Evolutionary conservation across 441 rosid species (phyloP).

Genomic region (Eruca vesicaria): DNA sequence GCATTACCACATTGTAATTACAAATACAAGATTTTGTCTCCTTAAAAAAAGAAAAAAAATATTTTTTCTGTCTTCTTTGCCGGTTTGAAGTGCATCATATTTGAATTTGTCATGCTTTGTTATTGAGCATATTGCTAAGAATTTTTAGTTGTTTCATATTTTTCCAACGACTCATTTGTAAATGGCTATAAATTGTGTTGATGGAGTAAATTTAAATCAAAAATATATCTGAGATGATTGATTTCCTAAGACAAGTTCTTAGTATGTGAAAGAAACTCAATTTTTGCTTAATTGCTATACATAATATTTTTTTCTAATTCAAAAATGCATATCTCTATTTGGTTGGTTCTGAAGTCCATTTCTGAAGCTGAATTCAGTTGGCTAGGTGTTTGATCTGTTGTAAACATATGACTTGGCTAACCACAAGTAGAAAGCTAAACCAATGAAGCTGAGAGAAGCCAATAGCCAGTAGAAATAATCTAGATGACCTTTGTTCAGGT

Average conservation of each 20-base stretch:
- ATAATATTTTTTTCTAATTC: not conserved
- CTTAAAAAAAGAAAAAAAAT: too few relatives aligned
- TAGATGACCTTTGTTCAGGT: slow-evolving; percentile 49
- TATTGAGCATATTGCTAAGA: not conserved
- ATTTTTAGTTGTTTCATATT: not conserved
- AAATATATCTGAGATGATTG: not conserved
- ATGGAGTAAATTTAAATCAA: not conserved
- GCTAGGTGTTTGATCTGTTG: slow-evolving; percentile 18
- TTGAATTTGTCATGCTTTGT: not conserved
- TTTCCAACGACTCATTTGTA: not conserved
- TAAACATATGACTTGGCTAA: slow-evolving; percentile 29
- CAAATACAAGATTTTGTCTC: too few relatives aligned
- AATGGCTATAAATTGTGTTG: not conserved
- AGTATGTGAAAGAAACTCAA: not conserved
- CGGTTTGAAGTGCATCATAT: not conserved
- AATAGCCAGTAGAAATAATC: slow-evolving; percentile 57
- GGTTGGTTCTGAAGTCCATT: not conserved
- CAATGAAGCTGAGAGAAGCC: slow-evolving; percentile 35
- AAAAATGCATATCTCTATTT: not conserved
- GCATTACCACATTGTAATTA: too few relatives aligned
- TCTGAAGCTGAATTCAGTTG: not conserved
- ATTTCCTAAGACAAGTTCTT: not conserved
- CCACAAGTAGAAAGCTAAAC: slow-evolving; percentile 19
- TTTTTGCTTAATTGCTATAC: not conserved
- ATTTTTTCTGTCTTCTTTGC: not conserved